Evolutionary conservation across 2,329 filamentous ascomycete species (phyloP), one percentile per base, ranked within the genome.

Genomic region (Penicillium expansum): DNA sequence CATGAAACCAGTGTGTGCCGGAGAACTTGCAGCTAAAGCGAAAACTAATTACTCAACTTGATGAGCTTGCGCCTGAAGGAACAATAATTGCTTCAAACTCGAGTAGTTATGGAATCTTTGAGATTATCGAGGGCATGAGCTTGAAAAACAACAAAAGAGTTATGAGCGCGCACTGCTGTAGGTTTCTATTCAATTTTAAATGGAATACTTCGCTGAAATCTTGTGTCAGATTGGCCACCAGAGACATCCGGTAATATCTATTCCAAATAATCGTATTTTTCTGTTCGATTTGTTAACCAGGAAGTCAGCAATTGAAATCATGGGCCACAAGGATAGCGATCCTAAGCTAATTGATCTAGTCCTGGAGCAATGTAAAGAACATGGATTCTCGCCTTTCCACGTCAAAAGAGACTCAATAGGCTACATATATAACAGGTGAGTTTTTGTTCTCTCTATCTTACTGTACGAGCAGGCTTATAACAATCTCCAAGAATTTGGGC

Each of bases 371-470:
- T 66, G 66, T 39, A 65, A 62, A 38, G 62, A 63, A 4, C 69
- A 76, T 37, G 73, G 74, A 0, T 71, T 77, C 58, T 65, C 64
- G 1, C 75, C 75, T 4, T 74, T 74, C 52, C 69, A 72, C 47
- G 74, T 76, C 4, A 68, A 64, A 35, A 63, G 66, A 42, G 63
- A 67, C 27, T 76, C 73, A 1, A 76, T 69, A 6, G 75, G 75
- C 0, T 77, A 76, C 55, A 72, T 77, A 6, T 74, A 74, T 51
- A 77, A 77, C 50, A 65, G 74, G 71, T 72, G 54, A 42, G 53
- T 43, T 42, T 9, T 30, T 14, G 1, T 10, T 9, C 27, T 37
- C 20, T 5, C 14, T 22, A 3, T 38, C 4, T 22, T 35, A 14
- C 16, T 33, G 4, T 2, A 22, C 10, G 14, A 24, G 18, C 20